These are phyloP conservation scores for Annulohypoxylon stygium DNA, from an alignment of 495 filamentous ascomycete genomes.

Conservation along the genomic window DNA sequence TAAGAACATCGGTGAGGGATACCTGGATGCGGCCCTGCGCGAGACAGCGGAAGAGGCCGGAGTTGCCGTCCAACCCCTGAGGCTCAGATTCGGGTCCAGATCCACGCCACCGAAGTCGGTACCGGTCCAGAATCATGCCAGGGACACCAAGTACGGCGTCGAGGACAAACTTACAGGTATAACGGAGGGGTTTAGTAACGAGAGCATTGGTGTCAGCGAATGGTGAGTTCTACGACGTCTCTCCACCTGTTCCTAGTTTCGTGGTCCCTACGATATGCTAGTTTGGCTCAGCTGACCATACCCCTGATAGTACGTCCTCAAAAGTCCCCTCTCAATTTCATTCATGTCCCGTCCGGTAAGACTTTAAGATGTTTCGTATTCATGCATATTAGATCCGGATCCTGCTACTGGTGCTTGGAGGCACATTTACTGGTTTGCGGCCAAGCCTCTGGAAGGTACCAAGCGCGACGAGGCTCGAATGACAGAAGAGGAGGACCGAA, in stretches of 20 bases:
- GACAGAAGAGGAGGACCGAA: conserved; percentile 48
- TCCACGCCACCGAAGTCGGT: conserved; percentile 47
- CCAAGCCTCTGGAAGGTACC: conserved; percentile 41
- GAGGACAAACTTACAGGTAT: conserved; percentile 48
- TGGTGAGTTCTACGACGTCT: conserved; percentile 41
- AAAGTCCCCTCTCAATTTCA: conserved; percentile 3
- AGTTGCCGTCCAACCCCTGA: conserved; percentile 52
- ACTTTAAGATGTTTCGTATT: conserved; percentile 19
- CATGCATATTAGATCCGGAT: conserved; percentile 48
- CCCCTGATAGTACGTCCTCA: conserved; percentile 31
- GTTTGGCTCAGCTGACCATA: conserved; percentile 29
- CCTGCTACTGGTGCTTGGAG: conserved; percentile 52
- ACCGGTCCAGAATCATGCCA: conserved; percentile 23
- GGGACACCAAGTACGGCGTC: conserved; percentile 31
- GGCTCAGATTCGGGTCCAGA: conserved; percentile 54
- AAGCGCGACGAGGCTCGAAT: conserved; percentile 43
- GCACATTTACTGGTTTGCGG: conserved; percentile 53
- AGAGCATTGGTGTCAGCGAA: conserved; percentile 50
- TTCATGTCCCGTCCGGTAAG: conserved; percentile 1
- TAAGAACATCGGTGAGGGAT: conserved; percentile 60
- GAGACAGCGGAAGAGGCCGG: conserved; percentile 64
- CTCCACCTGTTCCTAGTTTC: conserved; percentile 4
- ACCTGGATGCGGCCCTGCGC: conserved; percentile 57
- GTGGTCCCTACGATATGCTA: conserved; percentile 15
- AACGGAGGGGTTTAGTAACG: conserved; percentile 48